These are phyloP conservation scores for Blastocystis sp. DNA, from an alignment of 352 stramenopile genomes.

Conservation along the genomic window DNA sequence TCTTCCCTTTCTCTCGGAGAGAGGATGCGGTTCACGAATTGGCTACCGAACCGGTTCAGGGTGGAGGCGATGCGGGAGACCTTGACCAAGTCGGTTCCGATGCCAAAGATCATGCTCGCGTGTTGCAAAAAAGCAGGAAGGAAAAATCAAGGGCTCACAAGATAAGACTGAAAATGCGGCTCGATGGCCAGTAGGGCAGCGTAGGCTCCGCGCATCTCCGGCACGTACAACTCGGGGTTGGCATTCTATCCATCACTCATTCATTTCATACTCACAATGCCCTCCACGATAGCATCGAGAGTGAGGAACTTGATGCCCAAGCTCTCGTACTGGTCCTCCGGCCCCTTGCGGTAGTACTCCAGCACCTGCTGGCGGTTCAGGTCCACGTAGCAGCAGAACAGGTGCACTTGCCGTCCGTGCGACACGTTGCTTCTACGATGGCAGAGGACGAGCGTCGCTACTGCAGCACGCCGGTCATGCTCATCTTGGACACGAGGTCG, in stretches of 20 bases:
- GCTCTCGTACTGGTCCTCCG: conserved; percentile 59
- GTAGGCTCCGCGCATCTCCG: conserved; percentile 18
- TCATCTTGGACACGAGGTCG: conserved; percentile 37
- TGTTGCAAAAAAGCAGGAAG: background rate
- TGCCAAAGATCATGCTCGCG: conserved; percentile 40
- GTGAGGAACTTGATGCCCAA: conserved; percentile 51
- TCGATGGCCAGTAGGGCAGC: background rate
- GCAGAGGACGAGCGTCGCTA: background rate
- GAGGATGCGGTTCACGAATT: conserved; percentile 43
- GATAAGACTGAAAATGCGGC: background rate
- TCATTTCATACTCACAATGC: background rate
- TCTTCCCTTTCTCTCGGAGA: conserved; percentile 13
- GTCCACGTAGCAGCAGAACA: conserved; percentile 50
- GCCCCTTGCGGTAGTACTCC: conserved; percentile 27
- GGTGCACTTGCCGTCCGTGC: conserved; percentile 43
- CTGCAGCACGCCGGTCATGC: conserved; percentile 11
- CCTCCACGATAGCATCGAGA: conserved; percentile 18
- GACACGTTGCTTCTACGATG: conserved; percentile 34
- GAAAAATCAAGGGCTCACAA: conserved; percentile 7
- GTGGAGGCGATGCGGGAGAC: conserved; percentile 25
- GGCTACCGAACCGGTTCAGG: conserved; percentile 37
- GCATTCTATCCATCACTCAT: conserved; percentile 10
- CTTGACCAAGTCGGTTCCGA: conserved; percentile 57
- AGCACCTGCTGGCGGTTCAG: conserved; percentile 7
- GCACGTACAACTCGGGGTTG: background rate